Conservation (phyloP, 1,284 basidiomycete genomes). For the Neotropicomus parvogracilis region DNA sequence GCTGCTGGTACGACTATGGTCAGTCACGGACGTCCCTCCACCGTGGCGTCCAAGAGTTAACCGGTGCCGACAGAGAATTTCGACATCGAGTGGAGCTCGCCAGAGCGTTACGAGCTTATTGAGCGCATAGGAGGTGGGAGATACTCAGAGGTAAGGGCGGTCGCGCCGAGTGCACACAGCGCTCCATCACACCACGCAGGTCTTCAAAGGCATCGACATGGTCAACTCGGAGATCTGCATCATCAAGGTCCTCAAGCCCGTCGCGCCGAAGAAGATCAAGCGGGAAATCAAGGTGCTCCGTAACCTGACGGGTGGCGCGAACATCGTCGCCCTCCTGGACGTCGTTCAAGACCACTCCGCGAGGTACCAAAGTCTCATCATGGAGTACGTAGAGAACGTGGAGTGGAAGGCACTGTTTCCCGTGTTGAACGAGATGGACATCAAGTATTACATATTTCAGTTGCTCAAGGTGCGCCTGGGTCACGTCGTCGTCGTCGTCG, state of each 20-base stretch:
- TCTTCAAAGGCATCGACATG: constrained; percentile 84
- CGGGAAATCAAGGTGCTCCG: constrained; percentile 90
- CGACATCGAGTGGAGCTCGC: constrained; percentile 69
- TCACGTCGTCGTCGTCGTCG: not conserved
- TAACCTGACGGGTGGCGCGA: constrained; percentile 83
- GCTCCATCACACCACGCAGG: constrained; percentile 39
- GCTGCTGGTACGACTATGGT: constrained; percentile 53
- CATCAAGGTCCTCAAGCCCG: constrained; percentile 89
- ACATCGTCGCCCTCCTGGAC: constrained; percentile 79
- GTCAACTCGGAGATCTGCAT: constrained; percentile 77
- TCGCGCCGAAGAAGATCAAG: constrained; percentile 91
- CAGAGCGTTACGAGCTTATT: constrained; percentile 80
- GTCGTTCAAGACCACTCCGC: constrained; percentile 75
- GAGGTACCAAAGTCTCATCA: constrained; percentile 81
- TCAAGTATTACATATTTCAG: constrained; percentile 84
- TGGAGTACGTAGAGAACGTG: constrained; percentile 81
- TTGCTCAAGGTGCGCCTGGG: constrained; percentile 60
- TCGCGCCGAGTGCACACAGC: constrained; percentile 1
- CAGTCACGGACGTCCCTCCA: constrained; percentile 14
- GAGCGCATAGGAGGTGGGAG: constrained; percentile 78
- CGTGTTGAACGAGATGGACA: constrained; percentile 74
- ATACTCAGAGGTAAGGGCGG: constrained; percentile 60
- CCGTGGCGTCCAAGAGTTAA: constrained; percentile 4
- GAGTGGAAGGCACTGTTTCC: constrained; percentile 83
- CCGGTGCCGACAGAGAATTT: constrained; percentile 52